Percentiles rank a stretch among this genome's conserved stretches.
Evolutionary conservation across 495 filamentous ascomycete genomes (phyloP).

Genomic region (Hypoxylon subgilvum): DNA sequence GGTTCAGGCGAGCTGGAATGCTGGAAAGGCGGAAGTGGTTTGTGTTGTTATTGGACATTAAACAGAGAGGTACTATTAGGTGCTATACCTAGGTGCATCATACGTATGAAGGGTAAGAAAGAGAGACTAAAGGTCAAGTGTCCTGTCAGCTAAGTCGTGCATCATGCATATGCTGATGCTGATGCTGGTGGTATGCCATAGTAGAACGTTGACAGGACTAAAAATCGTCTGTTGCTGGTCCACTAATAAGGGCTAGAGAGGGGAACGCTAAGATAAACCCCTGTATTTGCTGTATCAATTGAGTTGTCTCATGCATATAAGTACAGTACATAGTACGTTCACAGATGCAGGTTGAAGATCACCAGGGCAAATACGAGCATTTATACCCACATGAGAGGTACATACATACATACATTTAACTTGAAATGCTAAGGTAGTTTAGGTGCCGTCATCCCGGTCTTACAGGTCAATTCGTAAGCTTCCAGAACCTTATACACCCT

Average conservation of each 20-base stretch:
- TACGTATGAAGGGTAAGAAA: conserved; percentile 6
- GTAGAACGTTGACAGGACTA: conserved; percentile 23
- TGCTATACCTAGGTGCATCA: conserved; percentile 6
- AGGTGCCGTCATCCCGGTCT: background rate
- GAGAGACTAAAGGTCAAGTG: conserved; percentile 27
- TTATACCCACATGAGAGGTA: no score
- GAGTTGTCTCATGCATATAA: no score
- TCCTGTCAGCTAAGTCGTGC: conserved; percentile 17
- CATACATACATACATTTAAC: no score
- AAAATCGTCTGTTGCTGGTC: conserved; percentile 26
- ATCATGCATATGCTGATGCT: background rate
- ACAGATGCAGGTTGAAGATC: no score
- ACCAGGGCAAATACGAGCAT: no score
- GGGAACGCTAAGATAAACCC: conserved; percentile 1
- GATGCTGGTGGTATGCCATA: conserved; percentile 19
- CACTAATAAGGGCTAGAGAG: conserved; percentile 3
- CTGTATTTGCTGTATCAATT: no score
- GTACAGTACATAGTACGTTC: no score
- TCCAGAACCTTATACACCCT: background rate
- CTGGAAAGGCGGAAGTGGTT: conserved; percentile 35
- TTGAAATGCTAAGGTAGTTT: no score
- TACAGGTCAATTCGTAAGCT: no score
- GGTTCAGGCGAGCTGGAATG: conserved; percentile 32
- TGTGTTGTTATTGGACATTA: conserved; percentile 6
- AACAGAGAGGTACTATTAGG: conserved; percentile 5